phyloP scores from a whole-genome alignment of 345 rosid species.

The Cardamine chenopodiifolia region DNA sequence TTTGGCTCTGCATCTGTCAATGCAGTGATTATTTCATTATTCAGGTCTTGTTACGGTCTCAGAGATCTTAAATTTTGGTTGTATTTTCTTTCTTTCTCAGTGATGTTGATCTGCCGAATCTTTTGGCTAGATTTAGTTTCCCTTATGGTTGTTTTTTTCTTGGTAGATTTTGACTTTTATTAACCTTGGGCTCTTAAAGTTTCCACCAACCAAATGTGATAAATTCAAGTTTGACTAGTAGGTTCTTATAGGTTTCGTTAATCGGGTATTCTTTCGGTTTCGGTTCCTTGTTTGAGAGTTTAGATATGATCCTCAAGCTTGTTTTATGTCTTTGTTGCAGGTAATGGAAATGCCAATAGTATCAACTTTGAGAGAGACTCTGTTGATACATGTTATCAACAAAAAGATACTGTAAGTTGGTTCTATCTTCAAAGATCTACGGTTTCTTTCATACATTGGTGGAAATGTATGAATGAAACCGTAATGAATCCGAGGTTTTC shows the following conservation, averaged over 20 bases:
- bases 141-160: conserved; percentile 19
- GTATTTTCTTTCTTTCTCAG: conserved; percentile 17
- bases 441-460: background rate
- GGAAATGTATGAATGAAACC: too few species aligned
- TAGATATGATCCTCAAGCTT: conserved; percentile 11
- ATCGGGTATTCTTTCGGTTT: background rate
- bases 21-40: conserved; percentile 7
- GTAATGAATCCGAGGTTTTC: background rate
- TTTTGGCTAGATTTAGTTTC: conserved; percentile 29
- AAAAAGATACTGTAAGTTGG: conserved; percentile 31
- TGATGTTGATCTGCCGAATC: conserved; percentile 39
- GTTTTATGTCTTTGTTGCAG: conserved; percentile 46
- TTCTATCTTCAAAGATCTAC: background rate
- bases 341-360: conserved; percentile 50
- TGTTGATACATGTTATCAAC: conserved; percentile 43
- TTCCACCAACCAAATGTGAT: conserved; percentile 37
- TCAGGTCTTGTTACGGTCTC: conserved; percentile 14
- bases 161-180: conserved; percentile 39
- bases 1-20: conserved; percentile 20
- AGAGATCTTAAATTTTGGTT: conserved; percentile 29
- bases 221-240: conserved; percentile 24
- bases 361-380: conserved; percentile 48
- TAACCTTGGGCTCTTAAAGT: conserved; percentile 10
- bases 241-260: background rate
- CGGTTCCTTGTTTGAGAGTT: background rate